These are phyloP conservation scores for Saturnispora sanitii DNA, from an alignment of 805 yeast genomes.

Conservation along the genomic window DNA sequence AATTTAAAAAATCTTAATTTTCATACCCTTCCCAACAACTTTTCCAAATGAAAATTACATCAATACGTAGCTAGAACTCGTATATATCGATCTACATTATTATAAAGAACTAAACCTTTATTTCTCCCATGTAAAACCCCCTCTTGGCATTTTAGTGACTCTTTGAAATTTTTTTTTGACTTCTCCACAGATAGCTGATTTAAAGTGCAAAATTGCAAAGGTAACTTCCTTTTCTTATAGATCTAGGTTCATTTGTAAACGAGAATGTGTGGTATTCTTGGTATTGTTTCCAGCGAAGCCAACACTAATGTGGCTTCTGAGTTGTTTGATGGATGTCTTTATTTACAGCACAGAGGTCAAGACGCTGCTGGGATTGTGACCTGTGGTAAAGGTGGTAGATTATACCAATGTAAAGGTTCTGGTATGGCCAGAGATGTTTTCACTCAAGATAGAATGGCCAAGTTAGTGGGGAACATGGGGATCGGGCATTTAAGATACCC, in stretches of 20 bases:
- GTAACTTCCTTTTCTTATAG: background rate
- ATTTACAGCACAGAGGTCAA: constrained; percentile 94
- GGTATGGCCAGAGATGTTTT: constrained; percentile 98
- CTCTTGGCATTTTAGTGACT: too few species aligned
- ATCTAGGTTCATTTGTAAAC: background rate
- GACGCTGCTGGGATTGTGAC: constrained; percentile 99
- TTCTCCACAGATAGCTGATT: too few species aligned
- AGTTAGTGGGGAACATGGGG: constrained; percentile 89
- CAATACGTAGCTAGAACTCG: too few species aligned
- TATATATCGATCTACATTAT: too few species aligned
- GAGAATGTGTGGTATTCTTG: constrained; percentile 90
- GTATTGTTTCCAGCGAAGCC: constrained; percentile 74
- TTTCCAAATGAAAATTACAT: too few species aligned
- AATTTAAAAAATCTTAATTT: too few species aligned
- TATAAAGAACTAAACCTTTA: too few species aligned
- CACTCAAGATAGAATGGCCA: constrained; percentile 68
- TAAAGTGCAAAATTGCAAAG: background rate
- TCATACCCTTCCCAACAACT: too few species aligned
- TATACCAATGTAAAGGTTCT: constrained; percentile 96
- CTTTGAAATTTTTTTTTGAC: too few species aligned
- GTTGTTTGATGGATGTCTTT: constrained; percentile 83
- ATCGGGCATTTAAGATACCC: constrained; percentile 93
- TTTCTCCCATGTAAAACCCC: too few species aligned
- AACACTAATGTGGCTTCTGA: constrained; percentile 73
- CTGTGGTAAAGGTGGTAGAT: constrained; percentile 85